A percentile compares a stretch with the other conserved stretches of the same genome.
These are phyloP conservation scores for Neoarthrinium moseri DNA, from an alignment of 2,329 filamentous ascomycete species.

Conservation along the genomic window DNA sequence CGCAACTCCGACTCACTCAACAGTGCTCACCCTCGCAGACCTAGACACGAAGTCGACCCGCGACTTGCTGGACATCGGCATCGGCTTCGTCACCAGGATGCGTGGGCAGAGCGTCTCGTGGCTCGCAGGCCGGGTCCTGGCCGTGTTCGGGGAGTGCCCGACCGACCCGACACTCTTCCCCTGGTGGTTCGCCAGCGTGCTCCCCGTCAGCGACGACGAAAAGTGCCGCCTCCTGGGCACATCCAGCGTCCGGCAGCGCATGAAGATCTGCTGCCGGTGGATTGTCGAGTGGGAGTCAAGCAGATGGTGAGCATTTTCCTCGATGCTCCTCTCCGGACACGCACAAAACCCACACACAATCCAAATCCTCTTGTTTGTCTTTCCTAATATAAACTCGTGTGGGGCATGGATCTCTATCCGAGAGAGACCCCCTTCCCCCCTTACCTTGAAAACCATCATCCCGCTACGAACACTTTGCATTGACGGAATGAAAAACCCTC, in stretches of 20 bases:
- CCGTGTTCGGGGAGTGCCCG: slow-evolving; percentile 76
- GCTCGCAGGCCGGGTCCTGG: slow-evolving; percentile 70
- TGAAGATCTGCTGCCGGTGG: slow-evolving; percentile 84
- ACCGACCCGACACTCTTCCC: slow-evolving; percentile 75
- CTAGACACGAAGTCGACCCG: slow-evolving; percentile 66
- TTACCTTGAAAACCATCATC: neutral
- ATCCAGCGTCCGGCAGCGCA: slow-evolving; percentile 72
- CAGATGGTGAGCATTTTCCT: slow-evolving; percentile 60
- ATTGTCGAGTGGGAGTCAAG: slow-evolving; percentile 69
- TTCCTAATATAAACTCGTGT: neutral
- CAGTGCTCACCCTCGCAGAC: slow-evolving; percentile 23
- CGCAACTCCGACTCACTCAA: neutral
- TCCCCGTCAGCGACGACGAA: slow-evolving; percentile 74
- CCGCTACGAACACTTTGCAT: neutral
- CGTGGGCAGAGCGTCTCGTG: slow-evolving; percentile 67
- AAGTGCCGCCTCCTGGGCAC: slow-evolving; percentile 76
- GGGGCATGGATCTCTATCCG: neutral
- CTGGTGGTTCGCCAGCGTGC: slow-evolving; percentile 85
- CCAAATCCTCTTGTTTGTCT: neutral
- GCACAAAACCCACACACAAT: too few species aligned
- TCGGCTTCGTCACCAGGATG: slow-evolving; percentile 69
- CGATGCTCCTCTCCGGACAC: slow-evolving; percentile 7
- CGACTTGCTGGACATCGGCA: slow-evolving; percentile 63
- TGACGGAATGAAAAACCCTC: slow-evolving; percentile 4
- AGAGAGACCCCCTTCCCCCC: neutral